Evolutionary conservation across 805 yeast species (phyloP).

Genomic region (Spathaspora hagerdaliae): DNA sequence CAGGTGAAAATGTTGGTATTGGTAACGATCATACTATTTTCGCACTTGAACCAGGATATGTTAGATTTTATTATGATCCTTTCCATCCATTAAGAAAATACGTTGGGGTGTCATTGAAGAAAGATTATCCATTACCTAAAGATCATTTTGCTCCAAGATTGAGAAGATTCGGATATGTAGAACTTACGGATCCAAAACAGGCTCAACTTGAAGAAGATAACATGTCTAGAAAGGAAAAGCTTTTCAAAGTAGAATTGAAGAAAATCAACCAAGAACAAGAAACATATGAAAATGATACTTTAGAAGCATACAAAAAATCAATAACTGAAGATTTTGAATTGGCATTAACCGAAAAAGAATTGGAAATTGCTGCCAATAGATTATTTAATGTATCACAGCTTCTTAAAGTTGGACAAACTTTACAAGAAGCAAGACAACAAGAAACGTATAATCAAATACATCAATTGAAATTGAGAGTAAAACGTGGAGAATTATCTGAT

Average conservation of each 20-base stretch:
- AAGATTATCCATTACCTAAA: constrained; percentile 67
- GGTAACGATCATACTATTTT: constrained; percentile 93
- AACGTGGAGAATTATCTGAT: constrained; percentile 33
- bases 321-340: constrained; percentile 21
- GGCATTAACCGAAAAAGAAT: constrained; percentile 20
- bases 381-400: constrained; percentile 45
- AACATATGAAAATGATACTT: constrained; percentile 2
- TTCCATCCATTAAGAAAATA: constrained; percentile 92
- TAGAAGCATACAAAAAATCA: constrained; percentile 7
- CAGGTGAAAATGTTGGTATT: constrained; percentile 86
- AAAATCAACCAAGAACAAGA: constrained; percentile 33
- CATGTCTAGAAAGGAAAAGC: constrained; percentile 64
- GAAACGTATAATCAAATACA: constrained; percentile 50
- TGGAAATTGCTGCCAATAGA: constrained; percentile 38
- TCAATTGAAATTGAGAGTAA: constrained; percentile 38
- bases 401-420: constrained; percentile 49
- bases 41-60: constrained; percentile 91
- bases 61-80: constrained; percentile 88
- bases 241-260: constrained; percentile 51
- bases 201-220: constrained; percentile 58
- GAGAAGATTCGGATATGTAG: constrained; percentile 75
- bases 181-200: constrained; percentile 44
- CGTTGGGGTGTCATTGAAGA: constrained; percentile 77
- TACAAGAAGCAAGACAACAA: constrained; percentile 55
- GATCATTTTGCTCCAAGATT: constrained; percentile 87